Evolutionary conservation across 1,284 basidiomycete species (phyloP).

Genomic region (Apiotrichum gamsii): DNA sequence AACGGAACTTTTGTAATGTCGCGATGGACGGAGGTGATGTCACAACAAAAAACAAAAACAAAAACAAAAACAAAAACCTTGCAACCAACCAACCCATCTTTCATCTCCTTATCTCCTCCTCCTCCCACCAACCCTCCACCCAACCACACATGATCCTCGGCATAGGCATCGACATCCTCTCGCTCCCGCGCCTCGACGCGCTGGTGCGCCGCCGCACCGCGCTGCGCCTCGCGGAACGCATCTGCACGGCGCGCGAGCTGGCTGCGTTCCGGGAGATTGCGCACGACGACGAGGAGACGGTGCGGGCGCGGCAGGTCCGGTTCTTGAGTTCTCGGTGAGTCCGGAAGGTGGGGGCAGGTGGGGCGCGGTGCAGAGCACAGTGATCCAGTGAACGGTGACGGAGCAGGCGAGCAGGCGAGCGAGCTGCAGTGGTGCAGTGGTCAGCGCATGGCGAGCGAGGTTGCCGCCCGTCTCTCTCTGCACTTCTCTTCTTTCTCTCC

Average conservation of each 20-base stretch:
- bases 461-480: too few species aligned
- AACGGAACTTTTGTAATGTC: background rate
- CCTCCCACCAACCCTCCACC: background rate
- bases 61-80: too few species aligned
- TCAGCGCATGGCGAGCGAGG: too few species aligned
- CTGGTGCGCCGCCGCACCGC: conserved; percentile 55
- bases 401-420: too few species aligned
- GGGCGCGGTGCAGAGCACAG: too few species aligned
- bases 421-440: too few species aligned
- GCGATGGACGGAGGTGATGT: too few species aligned
- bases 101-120: background rate
- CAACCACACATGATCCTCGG: conserved; percentile 54
- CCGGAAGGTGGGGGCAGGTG: too few species aligned
- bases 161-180: conserved; percentile 70
- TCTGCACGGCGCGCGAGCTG: conserved; percentile 53
- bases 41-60: too few species aligned
- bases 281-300: conserved; percentile 5
- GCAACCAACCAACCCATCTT: too few species aligned
- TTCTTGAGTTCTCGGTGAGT: conserved; percentile 11
- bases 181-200: conserved; percentile 59
- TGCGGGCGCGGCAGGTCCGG: conserved; percentile 1
- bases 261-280: conserved; percentile 10
- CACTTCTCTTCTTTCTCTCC: background rate
- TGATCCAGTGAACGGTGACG: too few species aligned
- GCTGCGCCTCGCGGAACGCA: conserved; percentile 54